Percentiles rank a stretch among this genome's conserved stretches.
phyloP scores from a whole-genome alignment of 805 yeast species.

The Lipomyces sp. region DNA sequence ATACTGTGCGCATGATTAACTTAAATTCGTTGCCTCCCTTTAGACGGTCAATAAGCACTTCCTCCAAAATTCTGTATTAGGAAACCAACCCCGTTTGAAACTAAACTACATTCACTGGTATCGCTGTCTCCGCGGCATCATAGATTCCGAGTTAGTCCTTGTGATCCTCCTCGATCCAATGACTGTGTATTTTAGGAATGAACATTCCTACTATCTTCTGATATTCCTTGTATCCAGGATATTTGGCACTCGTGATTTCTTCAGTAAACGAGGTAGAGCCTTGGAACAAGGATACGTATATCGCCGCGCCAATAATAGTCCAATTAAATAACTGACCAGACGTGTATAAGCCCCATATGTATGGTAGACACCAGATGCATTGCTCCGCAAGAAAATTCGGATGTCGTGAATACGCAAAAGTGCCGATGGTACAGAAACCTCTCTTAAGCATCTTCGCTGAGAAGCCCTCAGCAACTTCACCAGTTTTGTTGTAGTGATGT shows the following conservation, averaged over 20 bases:
- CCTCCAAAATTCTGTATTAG: slow-evolving; percentile 8
- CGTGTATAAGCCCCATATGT: slow-evolving; percentile 20
- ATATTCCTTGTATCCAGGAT: slow-evolving; percentile 28
- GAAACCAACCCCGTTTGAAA: not conserved
- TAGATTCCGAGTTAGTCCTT: not conserved
- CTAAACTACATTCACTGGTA: not conserved
- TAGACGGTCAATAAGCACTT: too few relatives aligned
- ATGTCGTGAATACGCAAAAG: slow-evolving; percentile 32
- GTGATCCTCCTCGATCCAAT: slow-evolving; percentile 25
- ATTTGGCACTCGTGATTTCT: slow-evolving; percentile 23
- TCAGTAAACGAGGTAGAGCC: slow-evolving; percentile 34
- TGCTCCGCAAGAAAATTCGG: slow-evolving; percentile 35
- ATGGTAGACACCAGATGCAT: slow-evolving; percentile 27
- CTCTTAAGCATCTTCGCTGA: slow-evolving; percentile 25
- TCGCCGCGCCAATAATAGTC: slow-evolving; percentile 31
- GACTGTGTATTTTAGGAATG: slow-evolving; percentile 19
- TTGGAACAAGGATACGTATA: slow-evolving; percentile 29
- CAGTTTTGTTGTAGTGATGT: slow-evolving; percentile 13
- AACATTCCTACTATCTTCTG: slow-evolving; percentile 21
- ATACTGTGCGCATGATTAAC: too few relatives aligned
- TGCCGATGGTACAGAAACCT: slow-evolving; percentile 35
- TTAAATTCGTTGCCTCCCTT: too few relatives aligned
- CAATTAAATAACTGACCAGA: slow-evolving; percentile 25
- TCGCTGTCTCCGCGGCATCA: not conserved
- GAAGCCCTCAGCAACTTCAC: slow-evolving; percentile 19